phyloP scores from a whole-genome alignment of 306 rosid genomes.

The Cicer yamashitae region DNA sequence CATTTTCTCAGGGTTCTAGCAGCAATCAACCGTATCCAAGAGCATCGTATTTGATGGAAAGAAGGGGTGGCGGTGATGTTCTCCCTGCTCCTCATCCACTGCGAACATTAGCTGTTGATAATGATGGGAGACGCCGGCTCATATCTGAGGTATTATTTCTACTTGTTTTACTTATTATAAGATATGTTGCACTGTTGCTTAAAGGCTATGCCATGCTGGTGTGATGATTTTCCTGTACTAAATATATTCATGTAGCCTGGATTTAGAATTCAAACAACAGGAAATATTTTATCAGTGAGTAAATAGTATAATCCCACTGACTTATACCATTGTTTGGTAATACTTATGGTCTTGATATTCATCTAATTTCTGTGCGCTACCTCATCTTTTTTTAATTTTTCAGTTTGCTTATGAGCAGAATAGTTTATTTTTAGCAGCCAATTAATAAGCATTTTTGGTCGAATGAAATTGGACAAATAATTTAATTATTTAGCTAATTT shows the following conservation, averaged over 20 bases:
- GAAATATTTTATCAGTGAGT: neutral
- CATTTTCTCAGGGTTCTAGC: conserved; percentile 58
- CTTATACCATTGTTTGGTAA: conserved; percentile 19
- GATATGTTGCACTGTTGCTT: conserved; percentile 31
- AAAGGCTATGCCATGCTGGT: conserved; percentile 31
- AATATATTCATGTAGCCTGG: conserved; percentile 13
- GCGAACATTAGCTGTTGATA: conserved; percentile 68
- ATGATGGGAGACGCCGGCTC: conserved; percentile 82
- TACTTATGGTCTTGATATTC: conserved; percentile 23
- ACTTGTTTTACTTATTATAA: conserved; percentile 33
- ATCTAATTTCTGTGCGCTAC: conserved; percentile 40
- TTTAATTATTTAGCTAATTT: conserved; percentile 37
- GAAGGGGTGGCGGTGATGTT: conserved; percentile 66
- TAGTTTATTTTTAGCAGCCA: conserved; percentile 28
- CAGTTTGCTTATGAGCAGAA: conserved; percentile 20
- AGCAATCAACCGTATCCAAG: conserved; percentile 65
- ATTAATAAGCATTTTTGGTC: conserved; percentile 15
- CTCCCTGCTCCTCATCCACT: conserved; percentile 62
- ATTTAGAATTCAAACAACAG: conserved; percentile 20
- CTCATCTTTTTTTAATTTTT: conserved; percentile 37
- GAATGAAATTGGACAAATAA: conserved; percentile 14
- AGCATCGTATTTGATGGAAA: conserved; percentile 62
- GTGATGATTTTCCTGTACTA: conserved; percentile 17
- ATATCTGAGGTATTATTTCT: conserved; percentile 72
- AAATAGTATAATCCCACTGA: conserved; percentile 1